Evolutionary conservation across 495 filamentous ascomycete species (phyloP), one percentile per base, ranked within the genome.

Genomic region (Podospora australis): DNA sequence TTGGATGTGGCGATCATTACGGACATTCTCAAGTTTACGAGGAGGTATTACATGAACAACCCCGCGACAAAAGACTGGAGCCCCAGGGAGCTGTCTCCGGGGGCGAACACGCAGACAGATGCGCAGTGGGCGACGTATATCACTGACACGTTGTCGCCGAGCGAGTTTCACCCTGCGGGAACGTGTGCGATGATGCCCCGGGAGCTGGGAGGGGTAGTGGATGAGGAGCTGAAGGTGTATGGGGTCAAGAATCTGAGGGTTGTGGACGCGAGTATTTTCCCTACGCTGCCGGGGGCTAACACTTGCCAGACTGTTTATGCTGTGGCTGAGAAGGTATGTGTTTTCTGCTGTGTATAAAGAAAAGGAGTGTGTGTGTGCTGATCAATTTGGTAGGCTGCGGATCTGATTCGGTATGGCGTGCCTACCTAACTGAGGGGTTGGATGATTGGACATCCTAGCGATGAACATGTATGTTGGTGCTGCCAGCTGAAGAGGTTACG

Each of bases 181-280:
- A 70, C 66, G 20, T 63, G 58, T 21, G 53, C 64, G 4, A 68
- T 66, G 78, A 58, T 82, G 63, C 78, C 80, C 14, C 58, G 64
- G 30, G 70, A 73, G 48, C 53, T 74, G 1, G 78, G 78, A 11
- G 80, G 80, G 4, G 71, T 75, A 9, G 72, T 75, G 19, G 67
- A 73, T 43, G 59, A 67, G 55, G 49, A 54, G 36, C 49, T 74
- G 10, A 58, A 48, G 50, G 72, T 75, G 6, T 74, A 73, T 42
- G 70, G 69, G 1, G 58, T 68, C 3, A 38, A 56, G 42, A 46
- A 41, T 8, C 26, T 75, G 30, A 55, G 72, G 23, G 68, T 74
- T 0, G 69, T 73, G 2, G 71, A 75, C 55, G 68, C 62, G 7
- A 70, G 64, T 36, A 60, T 73, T 9, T 65, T 72, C 35, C 64